phyloP scores from a whole-genome alignment of 176 grass and related monocot species.

The Bothriochloa decipiens region DNA sequence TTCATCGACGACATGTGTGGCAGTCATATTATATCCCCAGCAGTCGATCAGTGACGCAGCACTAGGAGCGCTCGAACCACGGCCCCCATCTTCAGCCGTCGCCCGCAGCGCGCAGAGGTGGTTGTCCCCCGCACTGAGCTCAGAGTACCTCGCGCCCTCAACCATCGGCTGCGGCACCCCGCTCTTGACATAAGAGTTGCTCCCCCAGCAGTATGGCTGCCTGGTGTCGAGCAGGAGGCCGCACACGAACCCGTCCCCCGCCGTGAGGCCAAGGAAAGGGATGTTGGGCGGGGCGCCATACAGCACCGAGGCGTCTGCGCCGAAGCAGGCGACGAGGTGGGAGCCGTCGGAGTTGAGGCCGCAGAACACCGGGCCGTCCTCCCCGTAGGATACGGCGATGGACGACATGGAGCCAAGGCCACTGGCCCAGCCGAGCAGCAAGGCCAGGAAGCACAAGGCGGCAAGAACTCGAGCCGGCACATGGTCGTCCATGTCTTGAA shows the following conservation, averaged over 20 bases:
- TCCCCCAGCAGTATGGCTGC: constrained; percentile 97
- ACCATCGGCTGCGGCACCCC: constrained; percentile 95
- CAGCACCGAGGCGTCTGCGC: constrained; percentile 83
- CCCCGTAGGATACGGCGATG: constrained; percentile 88
- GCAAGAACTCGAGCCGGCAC: constrained; percentile 30
- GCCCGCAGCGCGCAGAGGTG: constrained; percentile 78
- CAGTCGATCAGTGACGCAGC: constrained; percentile 72
- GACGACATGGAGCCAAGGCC: constrained; percentile 95
- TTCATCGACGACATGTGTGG: constrained; percentile 53
- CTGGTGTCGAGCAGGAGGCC: constrained; percentile 79
- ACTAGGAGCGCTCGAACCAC: background rate
- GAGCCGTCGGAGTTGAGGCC: constrained; percentile 83
- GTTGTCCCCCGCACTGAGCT: constrained; percentile 90
- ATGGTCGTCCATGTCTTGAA: constrained; percentile 39
- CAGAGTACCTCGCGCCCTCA: constrained; percentile 71
- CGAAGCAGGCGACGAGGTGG: constrained; percentile 78
- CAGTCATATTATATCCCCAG: constrained; percentile 99
- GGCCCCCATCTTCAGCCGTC: constrained; percentile 30
- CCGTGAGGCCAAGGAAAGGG: constrained; percentile 76
- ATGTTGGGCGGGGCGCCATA: constrained; percentile 79
- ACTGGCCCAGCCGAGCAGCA: constrained; percentile 37
- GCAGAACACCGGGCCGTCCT: constrained; percentile 94
- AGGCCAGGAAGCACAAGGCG: constrained; percentile 30
- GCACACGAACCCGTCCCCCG: constrained; percentile 89
- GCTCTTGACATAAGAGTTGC: constrained; percentile 90